Evolutionary conservation across 2,329 filamentous ascomycete species (phyloP).

Genomic region (Septoria linicola): DNA sequence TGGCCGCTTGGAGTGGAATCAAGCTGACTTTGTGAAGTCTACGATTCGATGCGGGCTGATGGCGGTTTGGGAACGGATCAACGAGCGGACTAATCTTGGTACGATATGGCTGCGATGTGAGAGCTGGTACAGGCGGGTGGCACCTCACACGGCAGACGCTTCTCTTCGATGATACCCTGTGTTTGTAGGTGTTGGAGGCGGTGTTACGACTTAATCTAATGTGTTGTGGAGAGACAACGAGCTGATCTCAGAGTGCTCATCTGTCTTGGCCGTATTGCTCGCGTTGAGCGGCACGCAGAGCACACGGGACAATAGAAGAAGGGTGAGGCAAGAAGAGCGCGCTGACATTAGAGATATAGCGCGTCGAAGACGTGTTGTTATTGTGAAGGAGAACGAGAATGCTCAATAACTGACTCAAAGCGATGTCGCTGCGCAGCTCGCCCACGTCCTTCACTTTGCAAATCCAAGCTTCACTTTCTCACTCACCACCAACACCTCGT

Average conservation of each 20-base stretch:
- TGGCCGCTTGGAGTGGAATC: slow-evolving; percentile 34
- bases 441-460: background rate
- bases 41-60: background rate
- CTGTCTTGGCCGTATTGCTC: background rate
- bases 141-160: background rate
- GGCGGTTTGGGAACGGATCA: slow-evolving; percentile 6
- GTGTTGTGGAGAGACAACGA: background rate
- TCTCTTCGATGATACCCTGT: slow-evolving; percentile 13
- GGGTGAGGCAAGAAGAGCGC: too few relatives aligned
- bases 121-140: background rate
- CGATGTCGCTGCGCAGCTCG: background rate
- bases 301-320: too few relatives aligned
- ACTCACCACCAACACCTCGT: slow-evolving; percentile 3
- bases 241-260: background rate
- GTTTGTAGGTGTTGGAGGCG: slow-evolving; percentile 3
- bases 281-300: too few relatives aligned
- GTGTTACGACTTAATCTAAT: slow-evolving; percentile 3
- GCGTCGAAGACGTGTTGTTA: too few relatives aligned
- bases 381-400: too few relatives aligned
- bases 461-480: background rate
- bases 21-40: slow-evolving; percentile 30
- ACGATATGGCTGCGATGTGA: slow-evolving; percentile 1
- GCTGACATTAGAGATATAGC: too few relatives aligned
- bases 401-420: background rate
- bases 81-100: slow-evolving; percentile 1